phyloP scores from a whole-genome alignment of 1,284 basidiomycete species.

The Singerocomus inundabilis region DNA sequence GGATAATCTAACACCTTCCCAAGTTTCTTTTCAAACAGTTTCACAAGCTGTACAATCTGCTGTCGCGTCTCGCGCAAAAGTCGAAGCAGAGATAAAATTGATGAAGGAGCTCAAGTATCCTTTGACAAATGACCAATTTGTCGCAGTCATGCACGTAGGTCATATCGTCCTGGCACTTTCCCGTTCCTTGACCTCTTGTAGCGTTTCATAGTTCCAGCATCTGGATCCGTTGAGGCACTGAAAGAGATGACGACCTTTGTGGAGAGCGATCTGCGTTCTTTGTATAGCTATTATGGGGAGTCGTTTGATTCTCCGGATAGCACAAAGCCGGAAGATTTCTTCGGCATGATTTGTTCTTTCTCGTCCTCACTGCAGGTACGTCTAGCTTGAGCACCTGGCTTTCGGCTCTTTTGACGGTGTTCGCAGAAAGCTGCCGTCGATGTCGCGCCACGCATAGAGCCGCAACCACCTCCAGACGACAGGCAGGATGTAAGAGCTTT shows the following conservation, averaged over 20 bases:
- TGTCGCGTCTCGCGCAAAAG: slow-evolving; percentile 54
- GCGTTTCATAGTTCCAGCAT: slow-evolving; percentile 57
- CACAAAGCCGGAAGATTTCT: slow-evolving; percentile 77
- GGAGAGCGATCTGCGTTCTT: slow-evolving; percentile 54
- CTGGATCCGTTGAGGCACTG: slow-evolving; percentile 58
- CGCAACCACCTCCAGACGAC: not conserved
- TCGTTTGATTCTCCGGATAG: slow-evolving; percentile 56
- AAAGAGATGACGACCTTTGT: slow-evolving; percentile 59
- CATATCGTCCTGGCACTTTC: not conserved
- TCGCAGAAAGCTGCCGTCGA: slow-evolving; percentile 74
- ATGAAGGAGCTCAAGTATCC: slow-evolving; percentile 36
- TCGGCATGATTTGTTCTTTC: slow-evolving; percentile 71
- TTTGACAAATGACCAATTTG: slow-evolving; percentile 57
- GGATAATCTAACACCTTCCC: not conserved
- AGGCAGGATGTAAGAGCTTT: slow-evolving; percentile 10
- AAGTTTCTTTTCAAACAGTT: slow-evolving; percentile 71
- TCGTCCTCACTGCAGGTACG: slow-evolving; percentile 68
- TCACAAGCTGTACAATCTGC: slow-evolving; percentile 59
- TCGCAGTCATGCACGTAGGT: slow-evolving; percentile 63
- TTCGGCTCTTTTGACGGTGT: not conserved
- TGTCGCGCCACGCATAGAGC: slow-evolving; percentile 46
- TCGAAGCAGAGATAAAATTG: slow-evolving; percentile 55
- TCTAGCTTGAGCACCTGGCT: not conserved
- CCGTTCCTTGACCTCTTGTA: slow-evolving; percentile 25
- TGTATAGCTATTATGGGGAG: slow-evolving; percentile 76